Evolutionary conservation across 164 flowering plant genomes (phyloP).

Genomic region (Hamamelis virginiana): DNA sequence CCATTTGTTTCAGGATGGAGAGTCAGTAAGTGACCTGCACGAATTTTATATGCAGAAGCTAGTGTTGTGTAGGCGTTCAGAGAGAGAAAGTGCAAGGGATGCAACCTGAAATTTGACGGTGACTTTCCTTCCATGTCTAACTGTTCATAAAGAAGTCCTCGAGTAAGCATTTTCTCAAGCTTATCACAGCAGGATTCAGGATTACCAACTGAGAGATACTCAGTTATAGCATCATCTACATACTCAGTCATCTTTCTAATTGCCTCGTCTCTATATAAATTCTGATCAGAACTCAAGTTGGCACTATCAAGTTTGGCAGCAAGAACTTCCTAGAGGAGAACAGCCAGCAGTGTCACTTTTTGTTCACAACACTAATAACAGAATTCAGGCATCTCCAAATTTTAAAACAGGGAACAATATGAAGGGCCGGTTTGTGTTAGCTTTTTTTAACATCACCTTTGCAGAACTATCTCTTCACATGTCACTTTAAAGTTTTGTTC

Average conservation of each 20-base stretch:
- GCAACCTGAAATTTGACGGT: conserved; percentile 28
- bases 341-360: background rate
- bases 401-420: background rate
- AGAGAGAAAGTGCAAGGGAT: conserved; percentile 53
- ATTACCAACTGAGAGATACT: conserved; percentile 41
- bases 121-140: conserved; percentile 15
- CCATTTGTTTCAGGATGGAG: conserved; percentile 12
- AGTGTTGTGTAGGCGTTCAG: conserved; percentile 56
- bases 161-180: conserved; percentile 52
- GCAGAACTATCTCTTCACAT: too few species aligned
- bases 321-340: conserved; percentile 33
- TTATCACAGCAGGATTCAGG: conserved; percentile 55
- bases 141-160: conserved; percentile 17
- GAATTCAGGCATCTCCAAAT: background rate
- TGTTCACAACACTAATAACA: background rate
- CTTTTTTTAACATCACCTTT: too few species aligned
- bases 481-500: too few species aligned
- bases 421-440: too few species aligned
- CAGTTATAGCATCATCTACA: conserved; percentile 45
- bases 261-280: conserved; percentile 17
- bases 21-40: conserved; percentile 26
- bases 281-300: conserved; percentile 9
- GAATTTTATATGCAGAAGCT: conserved; percentile 62
- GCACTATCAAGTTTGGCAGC: conserved; percentile 5
- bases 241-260: conserved; percentile 24